Evolutionary conservation across 2,329 filamentous ascomycete species (phyloP), one percentile per base, ranked within the genome.

Genomic region (Bisporella sp.): DNA sequence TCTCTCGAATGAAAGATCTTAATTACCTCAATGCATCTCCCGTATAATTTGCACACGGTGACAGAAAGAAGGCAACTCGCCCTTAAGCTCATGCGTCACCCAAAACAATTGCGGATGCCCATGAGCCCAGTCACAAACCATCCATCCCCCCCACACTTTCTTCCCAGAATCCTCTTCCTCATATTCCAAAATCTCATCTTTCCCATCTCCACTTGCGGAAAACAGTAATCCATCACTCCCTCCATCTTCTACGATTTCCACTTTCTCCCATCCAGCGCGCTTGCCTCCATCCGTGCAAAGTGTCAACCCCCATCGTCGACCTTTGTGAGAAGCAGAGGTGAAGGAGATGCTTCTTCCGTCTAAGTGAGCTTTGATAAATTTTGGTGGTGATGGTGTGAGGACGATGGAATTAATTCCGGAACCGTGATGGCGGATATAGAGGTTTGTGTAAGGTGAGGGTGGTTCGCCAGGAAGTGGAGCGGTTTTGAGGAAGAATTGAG

Each of bases 221-320:
- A 48, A 48, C 28, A 48, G 4, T 5, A 48, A 32, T 21, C 46
- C 46, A 41, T 42, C 37, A 13, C 29, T 41, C 39, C 46, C 46
- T 4, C 30, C 46, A 48, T 33, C 12, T 28, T 48, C 46, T 2
- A 48, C 46, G 28, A 48, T 48, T 37, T 48, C 46, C 39, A 48
- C 46, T 13, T 48, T 48, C 46, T 48, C 46, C 46, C 46, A 48
- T 29, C 39, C 46, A 33, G 46, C 46, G 6, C 30, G 46, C 39
- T 48, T 37, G 4, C 30, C 46, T 42, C 46, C 46, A n/a, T 48
- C 39, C 28, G 21, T 48, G 30, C 37, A 40, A 33, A 42, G 37
- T 13, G 37, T 21, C 46, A 48, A 28, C 35, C 46, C 46, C 39
- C 46, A 48, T 35, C 42, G 5, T 7, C 46, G 35, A 21, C 46